Evolutionary conservation across 441 rosid species (phyloP).

Genomic region (Adansonia grandidieri): DNA sequence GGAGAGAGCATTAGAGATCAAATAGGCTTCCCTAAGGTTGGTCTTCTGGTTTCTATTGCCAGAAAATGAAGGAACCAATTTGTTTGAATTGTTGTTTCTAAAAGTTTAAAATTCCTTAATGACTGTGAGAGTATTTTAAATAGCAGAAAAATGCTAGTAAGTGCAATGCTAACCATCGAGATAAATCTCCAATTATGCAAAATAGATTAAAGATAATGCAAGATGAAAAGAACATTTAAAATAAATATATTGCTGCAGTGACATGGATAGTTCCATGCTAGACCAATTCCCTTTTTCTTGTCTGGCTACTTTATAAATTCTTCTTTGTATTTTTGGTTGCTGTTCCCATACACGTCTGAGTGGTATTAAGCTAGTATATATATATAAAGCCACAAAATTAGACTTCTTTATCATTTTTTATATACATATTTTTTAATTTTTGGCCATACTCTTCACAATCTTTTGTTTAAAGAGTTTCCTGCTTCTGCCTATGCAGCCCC

Average conservation of each 20-base stretch:
- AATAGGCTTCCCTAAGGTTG: neutral
- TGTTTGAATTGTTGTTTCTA: neutral
- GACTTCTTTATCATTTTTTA: neutral
- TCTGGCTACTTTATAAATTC: neutral
- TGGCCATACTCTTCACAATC: neutral
- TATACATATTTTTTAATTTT: neutral
- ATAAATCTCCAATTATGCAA: neutral
- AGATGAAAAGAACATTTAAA: neutral
- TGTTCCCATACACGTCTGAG: neutral
- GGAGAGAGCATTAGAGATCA: neutral
- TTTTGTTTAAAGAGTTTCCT: neutral
- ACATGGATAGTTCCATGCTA: neutral
- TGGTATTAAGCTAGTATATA: neutral
- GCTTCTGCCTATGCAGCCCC: neutral
- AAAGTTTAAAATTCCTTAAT: slow-evolving; percentile 6
- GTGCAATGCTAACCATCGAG: neutral
- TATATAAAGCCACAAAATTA: neutral
- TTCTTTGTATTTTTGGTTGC: too few species aligned
- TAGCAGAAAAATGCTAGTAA: neutral
- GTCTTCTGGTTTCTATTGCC: neutral
- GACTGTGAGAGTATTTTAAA: neutral
- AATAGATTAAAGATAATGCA: neutral
- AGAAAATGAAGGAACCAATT: neutral
- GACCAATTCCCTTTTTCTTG: neutral
- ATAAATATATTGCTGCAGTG: neutral